phyloP scores from a whole-genome alignment of 805 yeast species.

The Cyberlindnera mississippiensis region DNA sequence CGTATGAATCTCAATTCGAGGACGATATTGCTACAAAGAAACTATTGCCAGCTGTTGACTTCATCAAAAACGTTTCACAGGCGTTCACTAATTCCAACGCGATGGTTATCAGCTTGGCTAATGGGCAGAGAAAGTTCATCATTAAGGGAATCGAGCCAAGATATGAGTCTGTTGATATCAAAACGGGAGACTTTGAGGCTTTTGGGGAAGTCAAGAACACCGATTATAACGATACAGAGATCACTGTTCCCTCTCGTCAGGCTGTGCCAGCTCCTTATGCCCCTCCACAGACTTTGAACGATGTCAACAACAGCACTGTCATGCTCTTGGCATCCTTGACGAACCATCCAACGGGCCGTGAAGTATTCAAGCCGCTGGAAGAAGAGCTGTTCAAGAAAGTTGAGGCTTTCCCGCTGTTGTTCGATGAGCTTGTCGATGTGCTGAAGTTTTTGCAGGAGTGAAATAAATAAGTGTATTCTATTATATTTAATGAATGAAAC shows the following conservation, averaged over 20 bases:
- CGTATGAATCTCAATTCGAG: conserved; percentile 85
- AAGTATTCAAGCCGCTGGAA: conserved; percentile 30
- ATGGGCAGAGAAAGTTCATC: conserved; percentile 73
- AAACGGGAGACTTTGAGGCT: conserved; percentile 43
- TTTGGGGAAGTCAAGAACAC: conserved; percentile 12
- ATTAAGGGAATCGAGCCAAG: conserved; percentile 95
- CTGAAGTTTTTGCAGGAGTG: conserved; percentile 20
- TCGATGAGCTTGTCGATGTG: conserved; percentile 26
- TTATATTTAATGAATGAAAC: neutral
- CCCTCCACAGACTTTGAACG: conserved; percentile 34
- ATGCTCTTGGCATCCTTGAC: conserved; percentile 34
- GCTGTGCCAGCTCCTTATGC: conserved; percentile 19
- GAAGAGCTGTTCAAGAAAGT: conserved; percentile 31
- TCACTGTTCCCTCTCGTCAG: conserved; percentile 12
- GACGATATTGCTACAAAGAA: conserved; percentile 49
- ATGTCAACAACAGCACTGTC: conserved; percentile 37
- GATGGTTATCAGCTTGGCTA: conserved; percentile 73
- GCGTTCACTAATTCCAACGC: conserved; percentile 90
- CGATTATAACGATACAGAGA: conserved; percentile 1
- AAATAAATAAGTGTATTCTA: neutral
- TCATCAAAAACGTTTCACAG: conserved; percentile 86
- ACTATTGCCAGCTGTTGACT: conserved; percentile 91
- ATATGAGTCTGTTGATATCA: conserved; percentile 45
- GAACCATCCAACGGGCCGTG: conserved; percentile 30
- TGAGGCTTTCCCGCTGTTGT: conserved; percentile 33